phyloP scores from a whole-genome alignment of 208 protist species.

The Leishmania amazonensis region DNA sequence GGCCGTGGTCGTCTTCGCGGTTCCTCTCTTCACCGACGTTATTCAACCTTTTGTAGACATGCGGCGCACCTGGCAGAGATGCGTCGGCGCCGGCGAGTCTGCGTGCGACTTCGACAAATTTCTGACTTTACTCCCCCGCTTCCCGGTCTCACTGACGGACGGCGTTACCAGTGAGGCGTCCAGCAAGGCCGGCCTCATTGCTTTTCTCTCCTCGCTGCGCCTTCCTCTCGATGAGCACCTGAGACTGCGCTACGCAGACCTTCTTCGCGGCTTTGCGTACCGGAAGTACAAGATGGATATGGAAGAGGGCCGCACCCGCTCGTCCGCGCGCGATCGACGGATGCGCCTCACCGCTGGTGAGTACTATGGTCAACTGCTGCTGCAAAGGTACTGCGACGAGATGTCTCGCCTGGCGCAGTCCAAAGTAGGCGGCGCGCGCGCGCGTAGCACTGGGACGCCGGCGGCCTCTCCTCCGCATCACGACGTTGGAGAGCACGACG shows the following conservation, averaged over 20 bases:
- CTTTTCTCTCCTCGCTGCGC: conserved; percentile 40
- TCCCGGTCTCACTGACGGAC: conserved; percentile 16
- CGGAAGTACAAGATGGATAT: conserved; percentile 25
- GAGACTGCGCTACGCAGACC: conserved; percentile 35
- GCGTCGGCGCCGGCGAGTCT: conserved; percentile 11
- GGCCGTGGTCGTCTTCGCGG: conserved; percentile 28
- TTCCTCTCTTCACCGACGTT: conserved; percentile 22
- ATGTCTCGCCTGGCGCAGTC: conserved; percentile 18
- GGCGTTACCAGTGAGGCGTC: conserved; percentile 20
- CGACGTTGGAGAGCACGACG: conserved; percentile 8
- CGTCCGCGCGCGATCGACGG: conserved; percentile 1
- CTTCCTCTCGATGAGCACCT: conserved; percentile 39
- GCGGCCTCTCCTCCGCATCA: not conserved
- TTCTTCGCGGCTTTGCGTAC: conserved; percentile 37
- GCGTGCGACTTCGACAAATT: conserved; percentile 19
- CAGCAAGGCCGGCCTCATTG: conserved; percentile 27
- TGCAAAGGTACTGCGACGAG: conserved; percentile 18
- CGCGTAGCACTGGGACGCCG: not conserved
- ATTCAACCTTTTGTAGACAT: conserved; percentile 34
- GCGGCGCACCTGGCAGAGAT: conserved; percentile 28
- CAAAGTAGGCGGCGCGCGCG: conserved; percentile 6
- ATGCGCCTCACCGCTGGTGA: conserved; percentile 13
- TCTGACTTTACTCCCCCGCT: conserved; percentile 14
- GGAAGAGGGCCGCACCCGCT: not conserved
- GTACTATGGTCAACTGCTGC: conserved; percentile 25